These are phyloP conservation scores for Hanseniaspora uvarum DNA, from an alignment of 1,139 yeast genomes.

Conservation along the genomic window DNA sequence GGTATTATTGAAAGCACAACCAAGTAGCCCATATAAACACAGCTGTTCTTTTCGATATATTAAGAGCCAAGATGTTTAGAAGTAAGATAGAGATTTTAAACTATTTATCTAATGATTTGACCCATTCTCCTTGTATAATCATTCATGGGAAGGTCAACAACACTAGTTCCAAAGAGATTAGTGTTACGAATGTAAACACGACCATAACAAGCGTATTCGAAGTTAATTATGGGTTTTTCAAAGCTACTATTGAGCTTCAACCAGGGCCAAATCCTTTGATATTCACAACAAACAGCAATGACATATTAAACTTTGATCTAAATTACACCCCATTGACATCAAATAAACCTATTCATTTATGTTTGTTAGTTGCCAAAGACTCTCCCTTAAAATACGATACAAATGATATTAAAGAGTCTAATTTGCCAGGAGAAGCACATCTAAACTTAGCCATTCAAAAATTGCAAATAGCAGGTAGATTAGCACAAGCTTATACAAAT, in stretches of 20 bases:
- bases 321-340: constrained; percentile 49
- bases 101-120: constrained; percentile 25
- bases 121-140: constrained; percentile 38
- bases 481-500: constrained; percentile 88
- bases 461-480: constrained; percentile 71
- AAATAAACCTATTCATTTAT: constrained; percentile 73
- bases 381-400: constrained; percentile 66
- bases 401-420: constrained; percentile 34
- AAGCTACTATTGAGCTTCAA: constrained; percentile 60
- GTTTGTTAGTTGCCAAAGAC: constrained; percentile 67
- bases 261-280: constrained; percentile 49
- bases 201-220: constrained; percentile 62
- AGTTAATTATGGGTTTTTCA: constrained; percentile 59
- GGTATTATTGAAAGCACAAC: background rate
- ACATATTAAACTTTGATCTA: constrained; percentile 23
- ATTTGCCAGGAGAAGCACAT: constrained; percentile 52
- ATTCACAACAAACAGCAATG: constrained; percentile 19
- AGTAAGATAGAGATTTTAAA: constrained; percentile 1
- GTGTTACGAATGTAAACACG: constrained; percentile 26
- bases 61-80: background rate
- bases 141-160: constrained; percentile 37
- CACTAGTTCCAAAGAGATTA: constrained; percentile 21
- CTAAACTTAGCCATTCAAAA: constrained; percentile 66
- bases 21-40: background rate
- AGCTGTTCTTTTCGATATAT: background rate